Evolutionary conservation across 345 rosid genomes (phyloP).

Genomic region (Eutrema japonicum): DNA sequence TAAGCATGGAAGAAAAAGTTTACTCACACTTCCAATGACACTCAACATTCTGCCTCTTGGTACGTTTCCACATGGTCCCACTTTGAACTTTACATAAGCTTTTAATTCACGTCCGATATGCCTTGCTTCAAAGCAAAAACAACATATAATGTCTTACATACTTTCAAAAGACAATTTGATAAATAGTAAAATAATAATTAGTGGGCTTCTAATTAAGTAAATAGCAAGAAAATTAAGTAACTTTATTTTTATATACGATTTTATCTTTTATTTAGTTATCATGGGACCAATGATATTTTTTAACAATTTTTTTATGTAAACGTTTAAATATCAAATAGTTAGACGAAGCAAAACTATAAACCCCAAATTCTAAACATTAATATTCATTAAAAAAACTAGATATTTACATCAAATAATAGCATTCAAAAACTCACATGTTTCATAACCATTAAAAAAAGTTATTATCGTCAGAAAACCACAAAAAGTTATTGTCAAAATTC

Average conservation of each 20-base stretch:
- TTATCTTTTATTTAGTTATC: too few relatives aligned
- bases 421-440: too few relatives aligned
- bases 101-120: not conserved
- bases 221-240: not conserved
- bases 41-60: slow-evolving; percentile 73
- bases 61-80: slow-evolving; percentile 40
- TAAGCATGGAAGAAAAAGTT: slow-evolving; percentile 79
- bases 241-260: too few relatives aligned
- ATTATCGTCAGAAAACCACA: too few relatives aligned
- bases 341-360: not conserved
- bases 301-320: too few relatives aligned
- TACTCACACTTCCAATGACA: slow-evolving; percentile 69
- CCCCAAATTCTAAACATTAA: not conserved
- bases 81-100: not conserved
- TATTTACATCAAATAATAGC: not conserved
- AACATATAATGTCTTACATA: not conserved
- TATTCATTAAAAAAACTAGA: not conserved
- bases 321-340: too few relatives aligned
- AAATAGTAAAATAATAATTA: too few relatives aligned
- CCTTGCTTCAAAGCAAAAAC: slow-evolving; percentile 16
- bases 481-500: too few relatives aligned
- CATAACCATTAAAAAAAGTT: too few relatives aligned
- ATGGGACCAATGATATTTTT: too few relatives aligned
- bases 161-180: not conserved
- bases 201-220: not conserved